Conservation (phyloP, 441 rosid species). For the Populus trichocarpa region DNA sequence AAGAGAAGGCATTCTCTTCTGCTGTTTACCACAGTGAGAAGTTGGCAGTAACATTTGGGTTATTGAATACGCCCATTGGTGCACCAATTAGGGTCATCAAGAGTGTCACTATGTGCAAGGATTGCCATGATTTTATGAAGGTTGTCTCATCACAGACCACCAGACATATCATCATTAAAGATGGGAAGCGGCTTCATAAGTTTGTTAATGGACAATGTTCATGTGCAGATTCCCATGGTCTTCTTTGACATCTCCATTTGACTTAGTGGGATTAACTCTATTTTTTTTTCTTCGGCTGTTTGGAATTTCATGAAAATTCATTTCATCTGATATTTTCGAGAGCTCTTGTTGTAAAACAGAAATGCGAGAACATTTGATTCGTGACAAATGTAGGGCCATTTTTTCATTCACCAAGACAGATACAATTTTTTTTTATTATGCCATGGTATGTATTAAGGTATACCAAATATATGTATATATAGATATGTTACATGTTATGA, state of each 20-base stretch:
- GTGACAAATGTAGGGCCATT: neutral
- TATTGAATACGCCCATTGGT: conserved; percentile 29
- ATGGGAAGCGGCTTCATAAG: conserved; percentile 46
- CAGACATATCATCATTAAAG: conserved; percentile 44
- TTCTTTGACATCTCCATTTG: neutral
- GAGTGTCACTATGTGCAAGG: conserved; percentile 40
- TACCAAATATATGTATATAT: too few relatives aligned
- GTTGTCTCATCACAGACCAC: conserved; percentile 26
- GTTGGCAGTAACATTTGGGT: conserved; percentile 49
- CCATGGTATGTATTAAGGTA: neutral
- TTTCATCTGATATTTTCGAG: neutral
- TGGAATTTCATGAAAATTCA: neutral
- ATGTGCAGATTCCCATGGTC: conserved; percentile 18
- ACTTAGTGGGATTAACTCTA: neutral
- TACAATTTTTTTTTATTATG: neutral
- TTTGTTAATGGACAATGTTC: conserved; percentile 47
- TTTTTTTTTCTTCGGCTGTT: too few relatives aligned
- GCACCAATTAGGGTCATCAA: conserved; percentile 27
- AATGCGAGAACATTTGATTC: neutral
- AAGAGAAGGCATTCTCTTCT: conserved; percentile 15
- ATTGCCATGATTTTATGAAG: conserved; percentile 51
- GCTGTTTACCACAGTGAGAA: conserved; percentile 38
- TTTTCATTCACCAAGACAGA: neutral
- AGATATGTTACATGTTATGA: neutral
- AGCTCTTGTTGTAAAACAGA: neutral